phyloP scores from a whole-genome alignment of 176 grass and related monocot genomes.

The Olyra latifolia region DNA sequence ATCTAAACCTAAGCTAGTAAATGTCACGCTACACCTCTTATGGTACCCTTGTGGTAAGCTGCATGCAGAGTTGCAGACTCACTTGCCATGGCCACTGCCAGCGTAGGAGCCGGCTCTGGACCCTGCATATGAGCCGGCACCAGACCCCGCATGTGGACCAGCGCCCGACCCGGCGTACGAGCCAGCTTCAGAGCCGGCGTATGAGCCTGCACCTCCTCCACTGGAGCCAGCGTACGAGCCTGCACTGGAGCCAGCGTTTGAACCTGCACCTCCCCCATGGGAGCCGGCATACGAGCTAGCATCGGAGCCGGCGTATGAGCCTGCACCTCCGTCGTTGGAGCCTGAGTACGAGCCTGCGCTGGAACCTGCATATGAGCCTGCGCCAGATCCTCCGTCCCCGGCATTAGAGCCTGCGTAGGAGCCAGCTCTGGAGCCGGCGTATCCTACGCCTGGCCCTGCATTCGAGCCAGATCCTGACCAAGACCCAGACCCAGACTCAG shows the following conservation, averaged over 20 bases:
- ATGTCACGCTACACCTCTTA: not conserved
- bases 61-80: not conserved
- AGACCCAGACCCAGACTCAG: constrained; percentile 29
- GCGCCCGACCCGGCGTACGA: constrained; percentile 12
- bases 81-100: constrained; percentile 46
- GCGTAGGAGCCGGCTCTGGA: constrained; percentile 39
- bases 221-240: constrained; percentile 36
- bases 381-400: not conserved
- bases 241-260: constrained; percentile 29
- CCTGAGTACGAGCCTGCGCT: constrained; percentile 4
- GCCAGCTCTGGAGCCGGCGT: not conserved
- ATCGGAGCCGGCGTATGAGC: constrained; percentile 8
- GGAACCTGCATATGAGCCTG: constrained; percentile 13
- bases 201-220: not conserved
- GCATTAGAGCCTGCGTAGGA: not conserved
- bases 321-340: not conserved
- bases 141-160: not conserved
- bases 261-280: constrained; percentile 14
- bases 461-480: too few species aligned
- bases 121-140: constrained; percentile 37
- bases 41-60: not conserved
- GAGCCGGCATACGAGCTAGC: constrained; percentile 19
- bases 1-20: not conserved
- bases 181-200: not conserved
- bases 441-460: not conserved